phyloP scores from a whole-genome alignment of 2,329 filamentous ascomycete species.

The Paecilomyces niveus region DNA sequence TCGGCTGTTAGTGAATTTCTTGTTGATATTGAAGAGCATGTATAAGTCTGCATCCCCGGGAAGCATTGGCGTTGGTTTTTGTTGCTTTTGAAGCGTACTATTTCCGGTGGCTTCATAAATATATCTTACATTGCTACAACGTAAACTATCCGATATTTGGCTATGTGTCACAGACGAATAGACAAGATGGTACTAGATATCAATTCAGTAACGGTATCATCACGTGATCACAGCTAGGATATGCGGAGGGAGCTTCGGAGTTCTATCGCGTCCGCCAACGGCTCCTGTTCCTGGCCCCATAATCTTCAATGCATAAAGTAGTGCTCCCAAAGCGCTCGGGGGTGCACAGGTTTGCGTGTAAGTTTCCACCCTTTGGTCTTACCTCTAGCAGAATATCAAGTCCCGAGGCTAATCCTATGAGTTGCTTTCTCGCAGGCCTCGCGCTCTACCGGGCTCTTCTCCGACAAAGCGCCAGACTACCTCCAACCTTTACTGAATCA shows the following conservation, averaged over 20 bases:
- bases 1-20: slow-evolving; percentile 8
- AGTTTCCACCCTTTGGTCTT: slow-evolving; percentile 6
- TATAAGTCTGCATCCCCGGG: slow-evolving; percentile 32
- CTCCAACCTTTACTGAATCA: slow-evolving; percentile 14
- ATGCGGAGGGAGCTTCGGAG: background rate
- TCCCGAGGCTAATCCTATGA: background rate
- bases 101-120: background rate
- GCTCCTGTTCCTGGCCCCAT: background rate
- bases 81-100: slow-evolving; percentile 9
- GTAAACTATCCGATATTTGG: background rate
- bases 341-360: slow-evolving; percentile 40
- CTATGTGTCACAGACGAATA: background rate
- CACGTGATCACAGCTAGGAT: background rate
- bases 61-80: slow-evolving; percentile 24
- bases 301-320: slow-evolving; percentile 28
- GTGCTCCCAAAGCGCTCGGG: slow-evolving; percentile 27
- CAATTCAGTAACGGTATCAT: background rate
- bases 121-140: background rate
- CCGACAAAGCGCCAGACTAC: slow-evolving; percentile 30
- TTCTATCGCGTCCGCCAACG: background rate
- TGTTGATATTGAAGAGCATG: slow-evolving; percentile 23
- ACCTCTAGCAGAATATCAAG: background rate
- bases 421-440: slow-evolving; percentile 23
- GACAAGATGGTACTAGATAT: slow-evolving; percentile 1
- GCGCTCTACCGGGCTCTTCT: slow-evolving; percentile 41